phyloP scores from a whole-genome alignment of 768 basidiomycete genomes.

The Xerocomellus amylosporus region DNA sequence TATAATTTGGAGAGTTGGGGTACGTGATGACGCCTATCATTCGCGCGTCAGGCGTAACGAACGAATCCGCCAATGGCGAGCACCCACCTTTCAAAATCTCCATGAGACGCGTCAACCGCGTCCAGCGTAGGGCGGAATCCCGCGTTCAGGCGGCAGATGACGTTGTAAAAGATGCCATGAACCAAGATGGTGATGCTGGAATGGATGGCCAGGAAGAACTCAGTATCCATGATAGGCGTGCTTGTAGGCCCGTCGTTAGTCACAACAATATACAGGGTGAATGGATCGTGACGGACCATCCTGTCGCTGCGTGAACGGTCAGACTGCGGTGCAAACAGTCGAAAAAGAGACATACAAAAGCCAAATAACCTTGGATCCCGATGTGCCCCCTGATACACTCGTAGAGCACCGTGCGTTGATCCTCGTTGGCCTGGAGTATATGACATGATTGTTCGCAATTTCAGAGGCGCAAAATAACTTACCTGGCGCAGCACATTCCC shows the following conservation, averaged over 20 bases:
- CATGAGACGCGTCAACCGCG: constrained; percentile 66
- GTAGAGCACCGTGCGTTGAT: constrained; percentile 76
- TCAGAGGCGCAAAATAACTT: constrained; percentile 20
- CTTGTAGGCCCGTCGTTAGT: constrained; percentile 32
- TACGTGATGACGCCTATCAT: constrained; percentile 72
- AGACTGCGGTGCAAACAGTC: neutral
- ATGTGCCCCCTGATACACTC: constrained; percentile 87
- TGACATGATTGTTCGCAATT: constrained; percentile 8
- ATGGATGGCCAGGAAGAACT: constrained; percentile 13
- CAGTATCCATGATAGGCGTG: constrained; percentile 65
- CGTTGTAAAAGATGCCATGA: constrained; percentile 26
- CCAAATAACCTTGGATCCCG: constrained; percentile 91
- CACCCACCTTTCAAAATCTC: constrained; percentile 67
- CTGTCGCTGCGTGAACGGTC: constrained; percentile 44
- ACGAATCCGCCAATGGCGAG: neutral
- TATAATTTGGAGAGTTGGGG: constrained; percentile 76
- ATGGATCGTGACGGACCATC: constrained; percentile 41
- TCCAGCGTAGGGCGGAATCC: constrained; percentile 21
- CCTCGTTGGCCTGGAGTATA: constrained; percentile 68
- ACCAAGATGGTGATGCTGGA: constrained; percentile 28
- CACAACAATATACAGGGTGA: constrained; percentile 6
- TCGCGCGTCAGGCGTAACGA: neutral
- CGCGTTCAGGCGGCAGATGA: constrained; percentile 20
- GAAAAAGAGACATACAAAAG: constrained; percentile 51
- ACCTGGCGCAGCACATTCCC: constrained; percentile 78